A percentile compares a stretch with the other conserved stretches of the same genome.
Conservation (phyloP, 2,329 filamentous ascomycete species). For the Neopestalotiopsis clavispora region DNA sequence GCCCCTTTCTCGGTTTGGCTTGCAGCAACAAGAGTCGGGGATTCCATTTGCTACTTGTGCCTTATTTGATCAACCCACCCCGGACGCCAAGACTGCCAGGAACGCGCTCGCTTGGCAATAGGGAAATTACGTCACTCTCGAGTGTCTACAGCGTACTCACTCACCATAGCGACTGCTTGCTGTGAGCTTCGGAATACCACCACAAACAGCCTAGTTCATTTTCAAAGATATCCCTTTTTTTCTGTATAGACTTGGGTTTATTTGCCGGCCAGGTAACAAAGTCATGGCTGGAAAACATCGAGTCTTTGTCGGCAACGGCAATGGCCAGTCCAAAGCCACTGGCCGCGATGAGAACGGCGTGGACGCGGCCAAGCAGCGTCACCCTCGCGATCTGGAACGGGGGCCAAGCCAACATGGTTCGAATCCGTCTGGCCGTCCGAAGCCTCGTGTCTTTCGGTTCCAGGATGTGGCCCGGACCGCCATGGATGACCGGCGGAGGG, state of each 20-base stretch:
- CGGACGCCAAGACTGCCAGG: slow-evolving; percentile 5
- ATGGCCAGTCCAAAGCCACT: slow-evolving; percentile 4
- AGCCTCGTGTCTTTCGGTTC: slow-evolving; percentile 17
- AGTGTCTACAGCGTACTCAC: neutral
- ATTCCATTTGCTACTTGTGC: neutral
- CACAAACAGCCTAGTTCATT: neutral
- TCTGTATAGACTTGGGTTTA: too few relatives aligned
- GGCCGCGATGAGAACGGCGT: neutral
- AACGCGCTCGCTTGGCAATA: slow-evolving; percentile 13
- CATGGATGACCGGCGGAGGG: slow-evolving; percentile 38
- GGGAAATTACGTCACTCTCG: slow-evolving; percentile 1
- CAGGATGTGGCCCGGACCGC: slow-evolving; percentile 18
- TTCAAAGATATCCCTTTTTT: neutral
- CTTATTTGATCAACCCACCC: neutral
- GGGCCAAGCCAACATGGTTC: neutral
- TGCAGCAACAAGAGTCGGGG: neutral
- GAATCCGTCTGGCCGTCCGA: slow-evolving; percentile 7
- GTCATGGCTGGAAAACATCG: slow-evolving; percentile 21
- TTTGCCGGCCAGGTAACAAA: neutral
- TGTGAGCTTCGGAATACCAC: neutral
- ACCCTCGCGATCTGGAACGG: slow-evolving; percentile 17
- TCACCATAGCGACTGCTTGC: neutral
- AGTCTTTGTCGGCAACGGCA: slow-evolving; percentile 7
- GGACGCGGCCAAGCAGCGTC: slow-evolving; percentile 6
- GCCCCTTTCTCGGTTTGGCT: neutral